A percentile compares a stretch with the other conserved stretches of the same genome.
phyloP scores from a whole-genome alignment of 1,284 basidiomycete genomes.

The Anthracocystis walkeri region DNA sequence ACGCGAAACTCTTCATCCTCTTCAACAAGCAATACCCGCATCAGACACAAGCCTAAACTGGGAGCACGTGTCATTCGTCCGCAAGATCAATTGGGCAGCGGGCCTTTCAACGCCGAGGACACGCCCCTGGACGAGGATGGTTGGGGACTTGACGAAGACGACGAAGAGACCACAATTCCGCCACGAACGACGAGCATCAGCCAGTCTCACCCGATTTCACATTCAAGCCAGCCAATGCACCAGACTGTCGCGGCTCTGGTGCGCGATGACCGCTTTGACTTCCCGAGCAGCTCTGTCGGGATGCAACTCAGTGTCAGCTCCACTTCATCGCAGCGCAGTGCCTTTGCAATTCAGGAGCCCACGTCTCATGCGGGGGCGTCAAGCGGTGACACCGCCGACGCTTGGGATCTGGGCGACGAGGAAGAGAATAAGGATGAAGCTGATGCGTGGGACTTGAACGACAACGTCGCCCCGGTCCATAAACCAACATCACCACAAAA shows the following conservation, averaged over 20 bases:
- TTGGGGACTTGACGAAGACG: slow-evolving; percentile 60
- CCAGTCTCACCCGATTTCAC: neutral
- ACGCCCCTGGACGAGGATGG: slow-evolving; percentile 39
- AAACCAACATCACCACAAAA: slow-evolving; percentile 5
- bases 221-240: slow-evolving; percentile 7
- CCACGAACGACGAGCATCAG: neutral
- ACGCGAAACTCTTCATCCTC: slow-evolving; percentile 43
- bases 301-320: slow-evolving; percentile 39
- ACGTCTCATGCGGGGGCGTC: neutral
- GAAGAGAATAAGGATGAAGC: slow-evolving; percentile 36
- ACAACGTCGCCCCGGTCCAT: slow-evolving; percentile 11
- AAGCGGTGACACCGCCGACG: slow-evolving; percentile 36
- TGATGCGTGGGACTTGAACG: slow-evolving; percentile 47
- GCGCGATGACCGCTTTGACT: slow-evolving; percentile 15
- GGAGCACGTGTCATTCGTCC: slow-evolving; percentile 56
- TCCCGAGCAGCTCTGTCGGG: slow-evolving; percentile 24
- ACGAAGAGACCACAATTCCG: slow-evolving; percentile 10
- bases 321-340: slow-evolving; percentile 34
- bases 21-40: slow-evolving; percentile 24
- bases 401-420: slow-evolving; percentile 57
- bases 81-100: slow-evolving; percentile 58
- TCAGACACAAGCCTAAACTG: slow-evolving; percentile 39
- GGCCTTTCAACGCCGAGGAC: slow-evolving; percentile 55
- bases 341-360: slow-evolving; percentile 25
- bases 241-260: slow-evolving; percentile 18